phyloP scores from a whole-genome alignment of 345 rosid genomes.

The Viola odorata region DNA sequence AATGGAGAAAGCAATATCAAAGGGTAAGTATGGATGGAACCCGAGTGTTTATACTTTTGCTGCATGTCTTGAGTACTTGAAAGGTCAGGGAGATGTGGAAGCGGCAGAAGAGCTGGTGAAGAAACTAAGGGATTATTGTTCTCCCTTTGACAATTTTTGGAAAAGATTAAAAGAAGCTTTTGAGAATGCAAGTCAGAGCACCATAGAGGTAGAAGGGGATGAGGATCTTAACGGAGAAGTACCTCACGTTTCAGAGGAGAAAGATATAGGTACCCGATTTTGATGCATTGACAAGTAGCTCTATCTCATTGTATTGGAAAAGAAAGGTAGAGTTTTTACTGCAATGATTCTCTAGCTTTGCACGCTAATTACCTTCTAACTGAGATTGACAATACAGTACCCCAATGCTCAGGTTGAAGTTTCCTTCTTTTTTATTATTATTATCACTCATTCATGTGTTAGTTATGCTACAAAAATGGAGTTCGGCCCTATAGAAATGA shows the following conservation, averaged over 20 bases:
- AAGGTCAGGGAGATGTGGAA: conserved; percentile 24
- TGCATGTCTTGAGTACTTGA: conserved; percentile 37
- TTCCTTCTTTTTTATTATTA: too few species aligned
- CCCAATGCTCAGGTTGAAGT: too few species aligned
- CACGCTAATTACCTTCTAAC: too few species aligned
- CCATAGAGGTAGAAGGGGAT: neutral
- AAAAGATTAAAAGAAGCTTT: neutral
- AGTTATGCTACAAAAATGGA: too few species aligned
- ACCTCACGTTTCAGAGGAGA: neutral
- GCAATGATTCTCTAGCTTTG: too few species aligned
- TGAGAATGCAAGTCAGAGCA: neutral
- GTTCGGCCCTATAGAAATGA: too few species aligned
- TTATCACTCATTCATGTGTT: too few species aligned
- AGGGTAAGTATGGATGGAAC: conserved; percentile 25
- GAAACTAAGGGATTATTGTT: conserved; percentile 9
- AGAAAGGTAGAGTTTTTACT: neutral
- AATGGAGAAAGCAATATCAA: conserved; percentile 33
- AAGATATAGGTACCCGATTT: neutral
- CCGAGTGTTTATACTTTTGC: conserved; percentile 25
- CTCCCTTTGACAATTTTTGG: neutral
- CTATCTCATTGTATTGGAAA: neutral
- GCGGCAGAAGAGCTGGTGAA: conserved; percentile 17
- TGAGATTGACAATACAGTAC: too few species aligned
- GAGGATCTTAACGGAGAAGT: neutral
- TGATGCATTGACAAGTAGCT: neutral